Evolutionary conservation across 1,284 basidiomycete genomes (phyloP), one percentile per base, ranked within the genome.

Genomic region (Cryptococcus amylolentus): DNA sequence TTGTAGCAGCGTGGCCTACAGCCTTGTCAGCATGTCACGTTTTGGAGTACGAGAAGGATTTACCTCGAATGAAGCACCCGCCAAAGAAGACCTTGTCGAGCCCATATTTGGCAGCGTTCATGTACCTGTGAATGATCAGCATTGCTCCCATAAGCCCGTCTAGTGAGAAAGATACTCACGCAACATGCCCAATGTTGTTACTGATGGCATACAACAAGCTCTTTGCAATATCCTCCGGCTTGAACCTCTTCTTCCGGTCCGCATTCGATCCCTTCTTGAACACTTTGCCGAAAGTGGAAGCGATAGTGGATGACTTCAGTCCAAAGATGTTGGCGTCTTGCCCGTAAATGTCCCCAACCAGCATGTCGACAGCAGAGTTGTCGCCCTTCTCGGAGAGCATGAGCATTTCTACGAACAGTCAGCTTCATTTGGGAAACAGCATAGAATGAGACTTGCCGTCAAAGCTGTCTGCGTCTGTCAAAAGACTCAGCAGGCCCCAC

Each of bases 161-260:
- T 37, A 59, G 14, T 12, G 18, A 40, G 20, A 18, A 44, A 37
- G 46, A n/a, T n/a, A 88, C 90, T 77, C 77, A 95, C 90, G 96
- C 96, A 79, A 99, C 98, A 78, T 99, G 96, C 5, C 96, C 96
- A 67, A 99, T 99, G 77, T 99, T 99, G 80, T 99, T 99, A 66
- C 90, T 93, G 60, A 99, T 86, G 16, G 94, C 95, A 77, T 98
- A 98, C 31, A 98, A 82, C 69, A 98, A 79, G 76, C 89, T 91
- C 73, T 87, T 88, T 78, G 91, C 92, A 71, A 99, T 95, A 75
- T 99, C 96, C 76, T 98, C 91, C 6, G 92, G 84, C 39, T 82
- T 86, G 79, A 97, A 98, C 54, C 82, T 84, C 78, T 87, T 89
- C 76, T 84, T 83, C 48, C 84, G 81, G 43, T 71, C 72, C 23